These are phyloP conservation scores for Cardamine chenopodiifolia DNA, from an alignment of 345 rosid genomes.

Conservation along the genomic window DNA sequence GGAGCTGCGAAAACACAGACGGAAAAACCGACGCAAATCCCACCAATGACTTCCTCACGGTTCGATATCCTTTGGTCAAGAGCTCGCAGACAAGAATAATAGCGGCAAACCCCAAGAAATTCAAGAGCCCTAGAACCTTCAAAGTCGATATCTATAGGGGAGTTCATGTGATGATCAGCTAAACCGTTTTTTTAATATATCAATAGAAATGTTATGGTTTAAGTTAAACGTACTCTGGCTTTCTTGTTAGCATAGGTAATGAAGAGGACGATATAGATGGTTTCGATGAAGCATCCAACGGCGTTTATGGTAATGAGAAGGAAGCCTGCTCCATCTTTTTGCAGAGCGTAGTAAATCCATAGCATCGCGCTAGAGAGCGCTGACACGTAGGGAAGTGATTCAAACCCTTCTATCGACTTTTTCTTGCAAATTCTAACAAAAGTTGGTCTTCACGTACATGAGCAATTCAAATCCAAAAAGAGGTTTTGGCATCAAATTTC, in stretches of 20 bases:
- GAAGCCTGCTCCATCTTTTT: conserved; percentile 52
- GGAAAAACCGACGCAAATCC: conserved; percentile 54
- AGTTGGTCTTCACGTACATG: conserved; percentile 55
- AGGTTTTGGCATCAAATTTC: not conserved
- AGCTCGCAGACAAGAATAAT: conserved; percentile 50
- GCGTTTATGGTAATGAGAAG: conserved; percentile 73
- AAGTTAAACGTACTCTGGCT: conserved; percentile 49
- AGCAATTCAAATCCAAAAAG: not conserved
- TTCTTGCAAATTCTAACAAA: conserved; percentile 60
- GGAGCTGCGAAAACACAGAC: conserved; percentile 65
- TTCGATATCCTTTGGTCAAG: conserved; percentile 45
- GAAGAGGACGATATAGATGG: conserved; percentile 61
- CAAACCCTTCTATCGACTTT: conserved; percentile 73
- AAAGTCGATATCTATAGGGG: conserved; percentile 49
- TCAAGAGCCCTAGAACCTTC: conserved; percentile 53
- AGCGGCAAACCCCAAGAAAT: conserved; percentile 52
- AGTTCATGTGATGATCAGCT: conserved; percentile 21
- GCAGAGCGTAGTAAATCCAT: conserved; percentile 66
- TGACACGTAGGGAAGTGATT: conserved; percentile 69
- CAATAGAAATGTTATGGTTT: not conserved
- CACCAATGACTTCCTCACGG: conserved; percentile 55
- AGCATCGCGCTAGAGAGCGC: conserved; percentile 73
- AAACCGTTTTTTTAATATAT: not conserved
- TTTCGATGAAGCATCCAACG: conserved; percentile 62
- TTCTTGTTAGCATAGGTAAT: conserved; percentile 56